Conservation (phyloP, 139 green algal species). For the Coelastrella sp. region DNA sequence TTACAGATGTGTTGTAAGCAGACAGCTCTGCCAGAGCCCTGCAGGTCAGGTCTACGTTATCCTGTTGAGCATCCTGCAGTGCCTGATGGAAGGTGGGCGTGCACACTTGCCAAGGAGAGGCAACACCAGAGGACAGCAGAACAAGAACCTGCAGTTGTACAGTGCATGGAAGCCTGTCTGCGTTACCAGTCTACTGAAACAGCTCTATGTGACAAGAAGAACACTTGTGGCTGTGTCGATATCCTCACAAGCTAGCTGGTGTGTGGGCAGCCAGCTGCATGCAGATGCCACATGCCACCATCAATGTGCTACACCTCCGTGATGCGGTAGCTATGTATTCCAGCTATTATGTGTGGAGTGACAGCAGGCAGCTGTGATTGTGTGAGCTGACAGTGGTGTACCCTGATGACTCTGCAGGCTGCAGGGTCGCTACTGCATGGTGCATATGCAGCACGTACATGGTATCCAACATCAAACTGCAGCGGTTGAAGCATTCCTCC, state of each 20-base stretch:
- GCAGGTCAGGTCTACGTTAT: background rate
- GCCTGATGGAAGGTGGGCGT: background rate
- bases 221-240: too few species aligned
- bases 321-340: too few species aligned
- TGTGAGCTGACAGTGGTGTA: background rate
- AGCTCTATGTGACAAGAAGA: background rate
- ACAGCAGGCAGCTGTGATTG: too few species aligned
- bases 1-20: background rate
- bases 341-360: too few species aligned
- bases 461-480: conserved; percentile 18
- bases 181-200: background rate
- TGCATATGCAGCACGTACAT: background rate
- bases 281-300: too few species aligned
- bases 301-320: too few species aligned
- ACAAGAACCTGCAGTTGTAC: conserved; percentile 2
- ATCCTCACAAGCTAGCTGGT: too few species aligned
- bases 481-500: conserved; percentile 12
- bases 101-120: conserved; percentile 6
- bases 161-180: too few species aligned
- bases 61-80: background rate
- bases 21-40: background rate
- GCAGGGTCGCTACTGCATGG: background rate
- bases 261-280: too few species aligned
- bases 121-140: conserved; percentile 23
- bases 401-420: too few species aligned